A percentile compares a stretch with the other conserved stretches of the same genome.
These are phyloP conservation scores for Fagopyrum homotropicum DNA, from an alignment of 148 eudicot genomes.

Conservation along the genomic window DNA sequence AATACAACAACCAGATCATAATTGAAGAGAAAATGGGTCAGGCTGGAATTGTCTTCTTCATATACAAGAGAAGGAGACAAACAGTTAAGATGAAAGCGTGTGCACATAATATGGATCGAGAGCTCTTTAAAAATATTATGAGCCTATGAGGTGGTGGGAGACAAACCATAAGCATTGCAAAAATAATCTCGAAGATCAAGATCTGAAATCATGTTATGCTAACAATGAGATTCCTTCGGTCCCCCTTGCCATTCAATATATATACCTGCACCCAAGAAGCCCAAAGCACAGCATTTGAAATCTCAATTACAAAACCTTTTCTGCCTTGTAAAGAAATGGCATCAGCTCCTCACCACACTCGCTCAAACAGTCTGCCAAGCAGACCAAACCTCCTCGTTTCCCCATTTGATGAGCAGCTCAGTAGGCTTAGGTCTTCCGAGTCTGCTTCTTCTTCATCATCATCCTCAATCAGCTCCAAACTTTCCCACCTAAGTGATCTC, in stretches of 20 bases:
- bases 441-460: constrained; percentile 25
- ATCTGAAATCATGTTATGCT: neutral
- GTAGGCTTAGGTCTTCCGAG: constrained; percentile 26
- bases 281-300: neutral
- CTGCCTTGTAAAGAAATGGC: neutral
- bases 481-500: constrained; percentile 16
- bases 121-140: no score
- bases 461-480: constrained; percentile 14
- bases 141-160: neutral
- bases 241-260: neutral
- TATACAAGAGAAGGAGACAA: neutral
- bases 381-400: constrained; percentile 12
- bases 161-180: neutral
- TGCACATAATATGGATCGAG: neutral
- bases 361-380: constrained; percentile 27
- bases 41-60: neutral
- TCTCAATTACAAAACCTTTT: neutral
- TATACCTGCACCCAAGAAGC: neutral
- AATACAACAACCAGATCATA: no score
- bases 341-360: constrained; percentile 19
- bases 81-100: neutral
- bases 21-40: no score
- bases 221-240: neutral
- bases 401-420: constrained; percentile 16
- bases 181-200: neutral